Percentiles rank a stretch among this genome's conserved stretches.
Conservation (phyloP, 495 filamentous ascomycete species). For the Penicillium lagena region DNA sequence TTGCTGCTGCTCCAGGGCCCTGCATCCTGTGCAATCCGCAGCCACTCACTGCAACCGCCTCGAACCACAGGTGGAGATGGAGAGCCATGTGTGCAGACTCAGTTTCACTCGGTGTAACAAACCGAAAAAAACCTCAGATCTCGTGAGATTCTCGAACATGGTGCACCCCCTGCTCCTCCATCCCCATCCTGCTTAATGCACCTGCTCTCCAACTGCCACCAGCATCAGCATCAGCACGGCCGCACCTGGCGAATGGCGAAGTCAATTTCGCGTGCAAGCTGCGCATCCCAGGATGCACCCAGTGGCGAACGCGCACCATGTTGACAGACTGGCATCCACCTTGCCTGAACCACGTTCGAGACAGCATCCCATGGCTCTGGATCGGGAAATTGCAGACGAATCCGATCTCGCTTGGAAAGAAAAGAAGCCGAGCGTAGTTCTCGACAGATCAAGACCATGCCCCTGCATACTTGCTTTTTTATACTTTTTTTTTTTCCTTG, state of each 20-base stretch:
- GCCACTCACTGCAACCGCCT: neutral
- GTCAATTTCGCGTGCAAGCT: neutral
- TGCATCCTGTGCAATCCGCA: too few species aligned
- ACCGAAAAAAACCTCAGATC: neutral
- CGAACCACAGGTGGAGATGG: conserved; percentile 1
- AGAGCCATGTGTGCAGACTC: conserved; percentile 12
- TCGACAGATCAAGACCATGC: neutral
- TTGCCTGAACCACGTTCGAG: conserved; percentile 20
- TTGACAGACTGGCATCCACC: conserved; percentile 9
- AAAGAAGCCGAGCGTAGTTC: neutral
- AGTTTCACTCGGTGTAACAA: conserved; percentile 13
- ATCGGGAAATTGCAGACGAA: conserved; percentile 11
- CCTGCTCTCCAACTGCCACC: neutral
- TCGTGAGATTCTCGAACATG: neutral
- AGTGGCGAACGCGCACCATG: conserved; percentile 3
- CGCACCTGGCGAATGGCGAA: neutral
- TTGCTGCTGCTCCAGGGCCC: conserved; percentile 4
- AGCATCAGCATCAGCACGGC: conserved; percentile 2
- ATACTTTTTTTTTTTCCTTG: neutral
- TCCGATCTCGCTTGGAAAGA: neutral
- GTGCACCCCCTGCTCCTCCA: conserved; percentile 1
- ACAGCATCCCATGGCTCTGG: conserved; percentile 6
- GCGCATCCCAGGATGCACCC: neutral
- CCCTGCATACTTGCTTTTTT: neutral
- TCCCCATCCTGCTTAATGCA: neutral